These are phyloP conservation scores for Umbilicaria muhlenbergii DNA, from an alignment of 495 filamentous ascomycete genomes.

Conservation along the genomic window DNA sequence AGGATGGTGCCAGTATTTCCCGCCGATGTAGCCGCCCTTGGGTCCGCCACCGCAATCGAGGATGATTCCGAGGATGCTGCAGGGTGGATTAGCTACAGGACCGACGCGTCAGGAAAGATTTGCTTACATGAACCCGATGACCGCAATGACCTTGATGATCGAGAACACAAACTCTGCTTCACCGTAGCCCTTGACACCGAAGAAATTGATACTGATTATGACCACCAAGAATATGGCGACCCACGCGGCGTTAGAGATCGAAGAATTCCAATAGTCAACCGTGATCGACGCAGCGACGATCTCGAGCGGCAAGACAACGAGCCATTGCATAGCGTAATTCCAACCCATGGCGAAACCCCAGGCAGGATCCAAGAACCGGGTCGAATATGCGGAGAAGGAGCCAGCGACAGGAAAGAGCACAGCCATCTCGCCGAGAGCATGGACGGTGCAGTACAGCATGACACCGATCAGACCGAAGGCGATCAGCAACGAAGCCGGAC, in stretches of 20 bases:
- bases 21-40: slow-evolving; percentile 64
- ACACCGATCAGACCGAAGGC: slow-evolving; percentile 68
- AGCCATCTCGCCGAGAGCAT: slow-evolving; percentile 84
- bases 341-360: slow-evolving; percentile 99
- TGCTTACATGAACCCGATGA: slow-evolving; percentile 76
- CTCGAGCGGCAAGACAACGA: slow-evolving; percentile 75
- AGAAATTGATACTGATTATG: slow-evolving; percentile 70
- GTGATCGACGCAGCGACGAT: slow-evolving; percentile 84
- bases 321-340: slow-evolving; percentile 96
- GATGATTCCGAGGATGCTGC: slow-evolving; percentile 60
- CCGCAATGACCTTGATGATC: slow-evolving; percentile 69
- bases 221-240: slow-evolving; percentile 66
- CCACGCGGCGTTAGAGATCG: slow-evolving; percentile 59
- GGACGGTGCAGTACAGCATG: slow-evolving; percentile 87
- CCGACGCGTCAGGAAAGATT: not conserved
- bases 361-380: slow-evolving; percentile 80
- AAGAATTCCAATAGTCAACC: slow-evolving; percentile 64
- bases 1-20: slow-evolving; percentile 65
- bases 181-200: slow-evolving; percentile 76
- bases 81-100: slow-evolving; percentile 8
- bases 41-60: slow-evolving; percentile 69
- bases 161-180: slow-evolving; percentile 87
- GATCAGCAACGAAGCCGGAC: slow-evolving; percentile 72
- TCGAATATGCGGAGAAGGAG: slow-evolving; percentile 86
- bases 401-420: slow-evolving; percentile 84